phyloP scores from a whole-genome alignment of 2,329 filamentous ascomycete species.

The Westerdykella ornata region DNA sequence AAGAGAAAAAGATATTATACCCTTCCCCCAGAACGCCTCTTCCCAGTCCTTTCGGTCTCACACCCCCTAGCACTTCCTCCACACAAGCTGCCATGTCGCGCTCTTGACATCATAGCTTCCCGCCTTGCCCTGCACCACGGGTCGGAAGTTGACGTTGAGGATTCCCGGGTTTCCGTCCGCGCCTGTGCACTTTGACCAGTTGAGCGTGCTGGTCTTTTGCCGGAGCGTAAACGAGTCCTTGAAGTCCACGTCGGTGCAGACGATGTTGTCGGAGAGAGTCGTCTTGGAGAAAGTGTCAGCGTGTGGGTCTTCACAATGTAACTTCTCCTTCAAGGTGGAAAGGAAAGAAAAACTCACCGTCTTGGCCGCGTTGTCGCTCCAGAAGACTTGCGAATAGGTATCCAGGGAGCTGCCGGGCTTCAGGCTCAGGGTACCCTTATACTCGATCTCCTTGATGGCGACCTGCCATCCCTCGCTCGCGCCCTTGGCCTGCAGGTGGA shows the following conservation, averaged over 20 bases:
- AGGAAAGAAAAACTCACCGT: slow-evolving; percentile 17
- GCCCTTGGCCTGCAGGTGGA: slow-evolving; percentile 23
- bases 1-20: too few relatives aligned
- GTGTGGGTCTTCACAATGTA: not conserved
- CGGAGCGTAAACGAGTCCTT: slow-evolving; percentile 21
- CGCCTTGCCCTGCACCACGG: slow-evolving; percentile 21
- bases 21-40: too few relatives aligned
- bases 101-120: slow-evolving; percentile 26
- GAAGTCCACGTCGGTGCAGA: slow-evolving; percentile 21
- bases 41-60: too few relatives aligned
- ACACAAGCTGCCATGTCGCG: slow-evolving; percentile 22
- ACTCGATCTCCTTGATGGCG: slow-evolving; percentile 20
- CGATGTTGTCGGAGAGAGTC: slow-evolving; percentile 14
- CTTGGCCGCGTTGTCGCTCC: slow-evolving; percentile 25
- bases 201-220: slow-evolving; percentile 13
- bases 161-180: slow-evolving; percentile 23
- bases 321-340: not conserved
- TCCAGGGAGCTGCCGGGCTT: slow-evolving; percentile 20
- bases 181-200: slow-evolving; percentile 26
- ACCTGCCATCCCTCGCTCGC: slow-evolving; percentile 26
- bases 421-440: slow-evolving; percentile 19
- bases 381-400: slow-evolving; percentile 22
- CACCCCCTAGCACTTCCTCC: slow-evolving; percentile 20
- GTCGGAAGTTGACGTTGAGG: slow-evolving; percentile 28
- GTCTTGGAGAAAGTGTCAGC: slow-evolving; percentile 10